phyloP scores from a whole-genome alignment of 148 eudicot genomes.

The Chenopodium quinoa region DNA sequence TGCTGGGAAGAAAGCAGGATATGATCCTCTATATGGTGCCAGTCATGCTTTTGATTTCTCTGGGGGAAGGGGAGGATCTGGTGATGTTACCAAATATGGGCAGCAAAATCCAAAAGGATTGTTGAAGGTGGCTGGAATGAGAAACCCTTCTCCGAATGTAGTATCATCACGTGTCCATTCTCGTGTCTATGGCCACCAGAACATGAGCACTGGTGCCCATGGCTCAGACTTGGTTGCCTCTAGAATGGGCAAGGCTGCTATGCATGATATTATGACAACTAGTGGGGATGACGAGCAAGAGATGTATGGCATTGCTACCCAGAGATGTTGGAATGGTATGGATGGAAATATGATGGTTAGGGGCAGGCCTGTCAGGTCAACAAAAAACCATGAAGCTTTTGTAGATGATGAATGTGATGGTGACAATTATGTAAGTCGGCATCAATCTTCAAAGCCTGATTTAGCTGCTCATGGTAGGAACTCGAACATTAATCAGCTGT shows the following conservation, averaged over 20 bases:
- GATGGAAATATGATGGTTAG: conserved; percentile 38
- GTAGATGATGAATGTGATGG: conserved; percentile 39
- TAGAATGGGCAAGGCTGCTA: conserved; percentile 39
- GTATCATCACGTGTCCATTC: conserved; percentile 29
- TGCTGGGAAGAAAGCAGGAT: conserved; percentile 38
- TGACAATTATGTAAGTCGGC: conserved; percentile 39
- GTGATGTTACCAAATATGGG: conserved; percentile 37
- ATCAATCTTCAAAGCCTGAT: conserved; percentile 37
- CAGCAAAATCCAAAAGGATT: conserved; percentile 56
- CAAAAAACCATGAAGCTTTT: conserved; percentile 48
- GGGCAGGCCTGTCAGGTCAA: conserved; percentile 40
- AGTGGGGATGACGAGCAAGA: conserved; percentile 46
- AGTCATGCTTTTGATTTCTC: conserved; percentile 42
- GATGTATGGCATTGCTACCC: conserved; percentile 48
- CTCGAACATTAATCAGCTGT: conserved; percentile 64
- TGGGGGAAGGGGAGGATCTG: conserved; percentile 33
- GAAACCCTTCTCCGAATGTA: conserved; percentile 39
- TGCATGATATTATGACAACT: conserved; percentile 35
- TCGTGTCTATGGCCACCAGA: conserved; percentile 31
- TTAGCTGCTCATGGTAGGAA: conserved; percentile 45
- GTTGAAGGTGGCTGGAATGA: conserved; percentile 46
- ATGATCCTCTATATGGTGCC: conserved; percentile 29
- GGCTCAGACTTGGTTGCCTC: conserved; percentile 35
- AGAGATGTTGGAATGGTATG: conserved; percentile 40
- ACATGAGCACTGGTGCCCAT: conserved; percentile 37